Evolutionary conservation across 2,329 filamentous ascomycete genomes (phyloP), one percentile per base, ranked within the genome.

Genomic region (Fusarium annulatum): DNA sequence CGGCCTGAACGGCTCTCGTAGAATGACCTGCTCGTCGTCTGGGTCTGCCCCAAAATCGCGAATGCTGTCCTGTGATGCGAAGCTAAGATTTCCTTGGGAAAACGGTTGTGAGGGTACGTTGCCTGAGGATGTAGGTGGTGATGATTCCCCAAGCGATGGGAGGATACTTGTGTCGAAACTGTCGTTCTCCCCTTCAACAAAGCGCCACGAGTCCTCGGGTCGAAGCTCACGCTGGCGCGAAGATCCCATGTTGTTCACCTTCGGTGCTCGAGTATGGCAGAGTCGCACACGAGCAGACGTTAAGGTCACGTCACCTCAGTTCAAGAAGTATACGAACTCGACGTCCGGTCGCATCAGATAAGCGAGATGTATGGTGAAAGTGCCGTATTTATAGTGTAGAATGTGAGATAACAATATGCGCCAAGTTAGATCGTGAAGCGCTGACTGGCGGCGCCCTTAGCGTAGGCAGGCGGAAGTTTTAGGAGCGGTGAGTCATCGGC

Each of bases 121-220:
- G 16, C 78, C 79, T 3, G 81, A 82, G 9, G 81, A 78, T 56
- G 67, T 78, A 67, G 48, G 83, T 81, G 76, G 84, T 84, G 51
- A 84, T 41, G 73, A 85, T 49, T 83, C 82, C 33, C 60, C 80
- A 36, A 86, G 79, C 39, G 85, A 83, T 12, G 86, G 84, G 21
- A 89, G 80, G 61, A 89, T 82, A 15, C 86, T 85, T 10, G 88
- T 89, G 73, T 89, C 88, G 77, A 90, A 90, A 76, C 87, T 89
- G 76, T 90, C 88, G 78, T 90, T 86, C 63, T 90, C 88, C 76
- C 86, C 88, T 65, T 90, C 88, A 18, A 90, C 88, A 81, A 90
- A 85, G 74, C 88, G 88, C 88, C 88, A 90, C 26, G 88, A 90
- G 72, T 86, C 85, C 71, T 88, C 87, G 46, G 88, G 83, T 41